Conservation (phyloP, 192 early-diverging fungal genomes). For the Mortierella alpina region DNA sequence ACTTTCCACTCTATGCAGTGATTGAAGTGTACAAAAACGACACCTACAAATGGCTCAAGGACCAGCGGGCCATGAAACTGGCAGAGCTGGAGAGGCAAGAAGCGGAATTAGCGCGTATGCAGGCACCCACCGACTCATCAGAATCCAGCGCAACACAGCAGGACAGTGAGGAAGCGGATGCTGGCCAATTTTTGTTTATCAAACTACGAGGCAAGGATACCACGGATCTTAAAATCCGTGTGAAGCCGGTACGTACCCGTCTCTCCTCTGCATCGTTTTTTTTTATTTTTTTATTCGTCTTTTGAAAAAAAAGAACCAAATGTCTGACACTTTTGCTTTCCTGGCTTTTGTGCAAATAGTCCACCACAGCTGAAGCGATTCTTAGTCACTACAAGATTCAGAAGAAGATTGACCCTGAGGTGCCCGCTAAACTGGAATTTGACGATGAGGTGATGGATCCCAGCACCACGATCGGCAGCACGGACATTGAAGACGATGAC, state of each 20-base stretch:
- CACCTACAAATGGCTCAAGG: constrained; percentile 30
- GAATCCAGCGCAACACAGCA: neutral
- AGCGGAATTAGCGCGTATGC: constrained; percentile 1
- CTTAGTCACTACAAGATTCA: constrained; percentile 59
- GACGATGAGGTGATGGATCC: constrained; percentile 67
- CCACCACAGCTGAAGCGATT: constrained; percentile 57
- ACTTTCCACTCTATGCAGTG: constrained; percentile 9
- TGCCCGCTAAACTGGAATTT: constrained; percentile 58
- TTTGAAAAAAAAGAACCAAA: constrained; percentile 10
- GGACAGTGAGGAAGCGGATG: constrained; percentile 4
- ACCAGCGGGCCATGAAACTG: constrained; percentile 18
- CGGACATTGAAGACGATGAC: constrained; percentile 70
- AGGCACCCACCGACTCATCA: neutral
- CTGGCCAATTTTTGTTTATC: constrained; percentile 26
- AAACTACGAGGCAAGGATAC: constrained; percentile 43
- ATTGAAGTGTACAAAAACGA: constrained; percentile 24
- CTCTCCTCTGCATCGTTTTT: constrained; percentile 46
- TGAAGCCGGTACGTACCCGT: constrained; percentile 41
- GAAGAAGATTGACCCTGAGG: constrained; percentile 29
- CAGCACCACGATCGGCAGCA: constrained; percentile 53
- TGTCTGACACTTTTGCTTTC: constrained; percentile 27
- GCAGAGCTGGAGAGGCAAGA: constrained; percentile 26
- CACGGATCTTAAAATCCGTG: constrained; percentile 45
- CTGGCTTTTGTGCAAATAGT: neutral
- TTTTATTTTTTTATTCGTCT: neutral